Percentiles rank a stretch among this genome's conserved stretches.
Conservation (phyloP, 2,329 filamentous ascomycete species). For the Magnaporthiopsis rhizophila region DNA sequence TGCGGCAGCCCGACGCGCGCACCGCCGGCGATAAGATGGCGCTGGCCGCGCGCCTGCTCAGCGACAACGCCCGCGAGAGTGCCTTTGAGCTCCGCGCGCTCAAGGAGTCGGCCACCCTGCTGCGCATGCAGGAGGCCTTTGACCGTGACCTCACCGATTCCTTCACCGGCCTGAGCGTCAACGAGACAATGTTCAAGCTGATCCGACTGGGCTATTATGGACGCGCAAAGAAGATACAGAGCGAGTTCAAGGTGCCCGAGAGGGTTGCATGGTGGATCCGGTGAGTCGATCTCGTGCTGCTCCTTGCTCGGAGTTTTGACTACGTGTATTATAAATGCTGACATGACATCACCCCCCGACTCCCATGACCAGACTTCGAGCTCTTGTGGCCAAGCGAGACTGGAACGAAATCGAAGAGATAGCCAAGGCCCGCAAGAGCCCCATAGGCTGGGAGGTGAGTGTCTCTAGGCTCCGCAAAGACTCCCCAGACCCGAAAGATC, state of each 20-base stretch:
- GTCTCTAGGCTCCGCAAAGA: not conserved
- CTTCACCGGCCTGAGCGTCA: constrained; percentile 77
- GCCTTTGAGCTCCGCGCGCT: constrained; percentile 66
- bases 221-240: constrained; percentile 78
- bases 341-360: not conserved
- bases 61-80: constrained; percentile 70
- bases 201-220: constrained; percentile 75
- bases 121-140: constrained; percentile 80
- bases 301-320: not conserved
- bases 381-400: constrained; percentile 80
- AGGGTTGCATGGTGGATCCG: constrained; percentile 82
- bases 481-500: not conserved
- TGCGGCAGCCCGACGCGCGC: constrained; percentile 61
- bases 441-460: constrained; percentile 91
- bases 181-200: constrained; percentile 87
- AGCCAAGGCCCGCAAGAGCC: constrained; percentile 69
- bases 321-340: no score
- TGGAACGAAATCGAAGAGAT: constrained; percentile 91
- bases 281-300: constrained; percentile 28
- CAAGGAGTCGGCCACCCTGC: constrained; percentile 69
- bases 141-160: constrained; percentile 73
- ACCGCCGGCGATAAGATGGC: constrained; percentile 78
- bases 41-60: constrained; percentile 73
- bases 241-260: constrained; percentile 87
- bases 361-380: constrained; percentile 57